Evolutionary conservation across 495 filamentous ascomycete species (phyloP).

Genomic region (Aspergillus steynii): DNA sequence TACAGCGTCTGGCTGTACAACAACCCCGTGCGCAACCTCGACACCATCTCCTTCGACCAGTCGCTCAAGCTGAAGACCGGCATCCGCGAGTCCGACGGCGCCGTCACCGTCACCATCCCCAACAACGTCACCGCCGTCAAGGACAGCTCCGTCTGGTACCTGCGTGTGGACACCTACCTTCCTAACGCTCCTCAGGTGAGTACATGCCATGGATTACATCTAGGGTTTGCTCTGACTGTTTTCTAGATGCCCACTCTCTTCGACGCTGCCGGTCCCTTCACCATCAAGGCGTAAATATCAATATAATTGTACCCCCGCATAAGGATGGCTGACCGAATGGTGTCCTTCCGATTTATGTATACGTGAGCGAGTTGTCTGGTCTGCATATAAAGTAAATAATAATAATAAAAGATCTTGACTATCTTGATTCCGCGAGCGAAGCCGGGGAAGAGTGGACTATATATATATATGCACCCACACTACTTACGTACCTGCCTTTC

Average conservation of each 20-base stretch:
- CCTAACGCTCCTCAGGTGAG: conserved; percentile 38
- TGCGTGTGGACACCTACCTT: conserved; percentile 30
- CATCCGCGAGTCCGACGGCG: conserved; percentile 23
- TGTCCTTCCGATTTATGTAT: no score
- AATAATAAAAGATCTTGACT: no score
- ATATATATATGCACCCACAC: no score
- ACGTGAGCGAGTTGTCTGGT: no score
- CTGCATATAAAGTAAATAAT: no score
- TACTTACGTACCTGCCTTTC: no score
- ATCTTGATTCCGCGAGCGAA: no score
- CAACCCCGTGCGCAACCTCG: conserved; percentile 33
- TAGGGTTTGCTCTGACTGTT: background rate
- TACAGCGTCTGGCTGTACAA: conserved; percentile 42
- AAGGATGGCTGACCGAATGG: no score
- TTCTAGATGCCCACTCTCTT: conserved; percentile 36
- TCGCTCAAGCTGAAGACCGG: conserved; percentile 24
- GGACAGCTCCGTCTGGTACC: conserved; percentile 36
- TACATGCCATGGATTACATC: background rate
- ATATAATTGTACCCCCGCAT: no score
- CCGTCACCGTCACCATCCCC: conserved; percentile 31
- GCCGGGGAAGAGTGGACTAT: no score
- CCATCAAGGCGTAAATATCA: conserved; percentile 1
- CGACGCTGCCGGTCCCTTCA: conserved; percentile 35
- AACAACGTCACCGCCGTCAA: conserved; percentile 29
- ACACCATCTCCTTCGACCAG: conserved; percentile 26